Conservation (phyloP, 2,329 filamentous ascomycete species). For the Helotiales sp. region DNA sequence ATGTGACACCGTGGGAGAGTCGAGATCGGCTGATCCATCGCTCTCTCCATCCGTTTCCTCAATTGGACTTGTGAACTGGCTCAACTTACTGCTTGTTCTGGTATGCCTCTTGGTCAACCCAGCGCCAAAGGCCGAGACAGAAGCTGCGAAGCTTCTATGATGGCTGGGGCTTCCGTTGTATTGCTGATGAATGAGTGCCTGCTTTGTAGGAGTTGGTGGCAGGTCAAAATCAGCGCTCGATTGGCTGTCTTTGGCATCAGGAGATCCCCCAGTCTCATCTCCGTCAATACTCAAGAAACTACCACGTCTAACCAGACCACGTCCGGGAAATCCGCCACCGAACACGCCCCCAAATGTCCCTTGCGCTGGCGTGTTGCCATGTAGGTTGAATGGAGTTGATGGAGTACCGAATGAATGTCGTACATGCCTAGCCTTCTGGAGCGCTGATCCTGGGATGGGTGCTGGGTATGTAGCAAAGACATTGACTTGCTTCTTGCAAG, state of each 20-base stretch:
- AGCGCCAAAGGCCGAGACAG: slow-evolving; percentile 28
- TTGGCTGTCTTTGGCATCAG: slow-evolving; percentile 63
- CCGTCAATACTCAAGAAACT: slow-evolving; percentile 83
- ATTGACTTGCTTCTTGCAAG: slow-evolving; percentile 82
- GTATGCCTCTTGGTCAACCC: slow-evolving; percentile 28
- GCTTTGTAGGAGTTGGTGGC: slow-evolving; percentile 94
- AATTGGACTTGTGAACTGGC: slow-evolving; percentile 30
- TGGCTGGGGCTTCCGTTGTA: slow-evolving; percentile 33
- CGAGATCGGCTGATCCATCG: slow-evolving; percentile 32
- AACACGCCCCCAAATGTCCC: slow-evolving; percentile 60
- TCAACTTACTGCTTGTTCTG: slow-evolving; percentile 39
- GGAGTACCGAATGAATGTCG: slow-evolving; percentile 75
- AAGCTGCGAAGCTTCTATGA: slow-evolving; percentile 28
- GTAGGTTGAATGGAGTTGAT: slow-evolving; percentile 77
- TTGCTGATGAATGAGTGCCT: slow-evolving; percentile 41
- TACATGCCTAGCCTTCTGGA: slow-evolving; percentile 61
- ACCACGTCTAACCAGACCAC: slow-evolving; percentile 45
- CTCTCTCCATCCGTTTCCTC: slow-evolving; percentile 30
- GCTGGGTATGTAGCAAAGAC: slow-evolving; percentile 66
- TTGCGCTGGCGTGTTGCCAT: slow-evolving; percentile 45
- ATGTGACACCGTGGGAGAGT: slow-evolving; percentile 36
- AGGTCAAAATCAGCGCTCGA: slow-evolving; percentile 66
- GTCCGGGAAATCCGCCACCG: slow-evolving; percentile 51
- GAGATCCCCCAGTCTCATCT: slow-evolving; percentile 45
- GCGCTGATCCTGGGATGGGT: slow-evolving; percentile 56